These are phyloP conservation scores for Cordyceps fumosorosea DNA, from an alignment of 2,329 filamentous ascomycete species.

Conservation along the genomic window DNA sequence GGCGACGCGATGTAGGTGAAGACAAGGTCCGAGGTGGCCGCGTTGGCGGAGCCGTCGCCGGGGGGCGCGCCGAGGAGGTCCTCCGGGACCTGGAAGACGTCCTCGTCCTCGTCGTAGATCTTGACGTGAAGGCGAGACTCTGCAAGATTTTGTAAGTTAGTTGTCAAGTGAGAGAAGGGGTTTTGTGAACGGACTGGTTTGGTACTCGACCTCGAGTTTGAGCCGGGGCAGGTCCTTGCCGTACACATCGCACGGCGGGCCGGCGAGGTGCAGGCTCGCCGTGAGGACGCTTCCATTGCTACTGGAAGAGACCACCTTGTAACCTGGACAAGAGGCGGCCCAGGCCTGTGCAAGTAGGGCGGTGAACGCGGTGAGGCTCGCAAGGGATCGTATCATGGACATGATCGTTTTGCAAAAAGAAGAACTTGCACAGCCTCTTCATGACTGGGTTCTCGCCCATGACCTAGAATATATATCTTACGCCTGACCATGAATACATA, in stretches of 20 bases:
- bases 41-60: slow-evolving; percentile 11
- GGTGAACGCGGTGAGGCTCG: background rate
- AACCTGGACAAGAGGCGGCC: background rate
- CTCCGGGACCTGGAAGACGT: slow-evolving; percentile 71
- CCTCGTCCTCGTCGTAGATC: slow-evolving; percentile 62
- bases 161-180: no score
- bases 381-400: background rate
- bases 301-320: background rate
- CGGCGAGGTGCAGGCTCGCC: background rate
- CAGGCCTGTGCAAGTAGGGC: background rate
- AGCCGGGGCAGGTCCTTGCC: slow-evolving; percentile 5
- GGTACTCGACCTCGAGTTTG: background rate
- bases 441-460: no score
- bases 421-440: no score
- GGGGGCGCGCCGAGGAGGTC: slow-evolving; percentile 47
- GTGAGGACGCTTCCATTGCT: background rate
- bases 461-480: no score
- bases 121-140: slow-evolving; percentile 66
- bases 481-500: no score
- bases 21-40: slow-evolving; percentile 36
- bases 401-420: no score
- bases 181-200: background rate
- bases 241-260: background rate
- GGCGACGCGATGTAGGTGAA: slow-evolving; percentile 42
- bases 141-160: no score